Conservation (phyloP, 352 stramenopile genomes). For the Globisporangium nunn region DNA sequence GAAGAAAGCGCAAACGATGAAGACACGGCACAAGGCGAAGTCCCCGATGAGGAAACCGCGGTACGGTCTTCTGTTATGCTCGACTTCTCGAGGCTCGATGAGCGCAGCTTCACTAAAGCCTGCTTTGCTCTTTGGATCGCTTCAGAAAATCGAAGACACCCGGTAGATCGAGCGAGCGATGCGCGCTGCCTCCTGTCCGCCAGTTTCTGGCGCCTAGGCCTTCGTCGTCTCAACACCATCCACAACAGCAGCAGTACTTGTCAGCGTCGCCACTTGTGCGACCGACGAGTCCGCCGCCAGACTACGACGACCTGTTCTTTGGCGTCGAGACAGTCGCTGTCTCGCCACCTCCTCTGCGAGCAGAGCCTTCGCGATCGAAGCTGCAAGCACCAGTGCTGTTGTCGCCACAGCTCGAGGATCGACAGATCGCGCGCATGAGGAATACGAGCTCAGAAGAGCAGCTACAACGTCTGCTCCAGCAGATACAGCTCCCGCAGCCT, state of each 20-base stretch:
- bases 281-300: slow-evolving; percentile 33
- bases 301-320: slow-evolving; percentile 63
- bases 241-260: neutral
- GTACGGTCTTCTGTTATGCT: slow-evolving; percentile 1
- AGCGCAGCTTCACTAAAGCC: neutral
- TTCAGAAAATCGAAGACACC: slow-evolving; percentile 4
- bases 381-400: neutral
- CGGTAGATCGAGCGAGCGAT: slow-evolving; percentile 10
- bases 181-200: slow-evolving; percentile 19
- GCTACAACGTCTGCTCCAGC: slow-evolving; percentile 40
- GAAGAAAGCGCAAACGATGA: slow-evolving; percentile 15
- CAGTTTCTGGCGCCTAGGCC: slow-evolving; percentile 13
- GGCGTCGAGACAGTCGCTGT: slow-evolving; percentile 49
- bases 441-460: slow-evolving; percentile 27
- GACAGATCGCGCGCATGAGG: neutral
- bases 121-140: neutral
- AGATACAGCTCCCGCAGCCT: slow-evolving; percentile 27
- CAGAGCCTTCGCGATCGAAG: slow-evolving; percentile 2
- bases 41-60: slow-evolving; percentile 17
- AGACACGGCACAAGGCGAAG: slow-evolving; percentile 9
- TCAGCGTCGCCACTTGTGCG: slow-evolving; percentile 6
- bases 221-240: slow-evolving; percentile 7
- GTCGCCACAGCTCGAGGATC: slow-evolving; percentile 5
- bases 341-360: neutral
- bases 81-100: neutral